Evolutionary conservation across 768 basidiomycete genomes (phyloP), one percentile per base, ranked within the genome.

Genomic region (Auricularia heimuer): DNA sequence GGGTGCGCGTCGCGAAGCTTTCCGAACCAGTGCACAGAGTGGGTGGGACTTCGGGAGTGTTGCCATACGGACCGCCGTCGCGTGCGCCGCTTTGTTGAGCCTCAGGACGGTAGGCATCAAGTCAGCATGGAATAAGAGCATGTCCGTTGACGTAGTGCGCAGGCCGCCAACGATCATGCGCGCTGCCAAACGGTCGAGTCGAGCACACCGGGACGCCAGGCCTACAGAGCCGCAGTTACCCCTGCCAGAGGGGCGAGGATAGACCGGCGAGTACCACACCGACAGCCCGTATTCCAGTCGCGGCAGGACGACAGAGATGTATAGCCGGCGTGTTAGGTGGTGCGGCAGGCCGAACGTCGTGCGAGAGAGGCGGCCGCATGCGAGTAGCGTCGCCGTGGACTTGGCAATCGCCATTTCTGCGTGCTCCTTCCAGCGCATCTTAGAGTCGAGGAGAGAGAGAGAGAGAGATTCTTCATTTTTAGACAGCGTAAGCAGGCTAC

Each of bases 41-140:
- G 62, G 62, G 62, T 62, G 62, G 4, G 6, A 7, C n/a, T 39
- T 7, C 12, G 62, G 62, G 16, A 62, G 35, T 4, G 62, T 37
- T 6, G 37, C 36, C 4, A 62, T 12, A 4, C 62, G 33, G 36
- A 47, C 11, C 3, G 62, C 62, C 14, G 34, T 33, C 10, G 11
- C 34, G 39, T 14, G n/a, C n/a, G 37, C 61, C 7, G 61, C 14
- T 7, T 7, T 12, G 61, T 61, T 61, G 7, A 61, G 61, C 34
- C 21, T 10, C 7, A 61, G 6, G 37, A 8, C 61, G 11, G 29
- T 61, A 6, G 61, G 61, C 24, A 35, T 39, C 7, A 61, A 24
- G 65, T 64, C 34, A 54, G 65, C 62, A 34, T 66, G 65, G n/a
- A 11, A 42, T 6, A 66, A 65, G 39, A 39, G 37, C 18, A n/a